These are phyloP conservation scores for Rhizophora apiculata DNA, from an alignment of 345 rosid genomes.

Conservation along the genomic window DNA sequence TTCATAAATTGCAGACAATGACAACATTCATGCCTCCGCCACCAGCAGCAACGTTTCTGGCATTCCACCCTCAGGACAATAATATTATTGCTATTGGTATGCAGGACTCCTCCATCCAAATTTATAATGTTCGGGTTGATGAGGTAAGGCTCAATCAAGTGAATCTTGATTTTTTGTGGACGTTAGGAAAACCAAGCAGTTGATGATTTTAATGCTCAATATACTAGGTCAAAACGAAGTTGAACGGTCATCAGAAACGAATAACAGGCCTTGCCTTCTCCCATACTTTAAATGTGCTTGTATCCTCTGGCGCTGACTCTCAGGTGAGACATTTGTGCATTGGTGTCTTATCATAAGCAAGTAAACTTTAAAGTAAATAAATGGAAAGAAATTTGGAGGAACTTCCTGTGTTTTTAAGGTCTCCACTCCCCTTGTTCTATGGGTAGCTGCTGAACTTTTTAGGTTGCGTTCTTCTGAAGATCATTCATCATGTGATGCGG, in stretches of 20 bases:
- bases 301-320: conserved; percentile 86
- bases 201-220: not conserved
- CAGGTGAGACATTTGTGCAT: conserved; percentile 45
- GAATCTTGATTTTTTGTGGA: conserved; percentile 13
- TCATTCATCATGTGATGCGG: not conserved
- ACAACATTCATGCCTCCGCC: conserved; percentile 82
- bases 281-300: conserved; percentile 56
- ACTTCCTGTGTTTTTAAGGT: not conserved
- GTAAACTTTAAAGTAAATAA: not conserved
- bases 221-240: conserved; percentile 61
- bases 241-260: conserved; percentile 78
- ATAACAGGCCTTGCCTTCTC: conserved; percentile 94
- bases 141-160: conserved; percentile 43
- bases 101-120: conserved; percentile 75
- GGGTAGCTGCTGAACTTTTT: not conserved
- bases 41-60: conserved; percentile 78
- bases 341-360: conserved; percentile 1
- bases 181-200: not conserved
- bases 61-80: conserved; percentile 73
- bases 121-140: conserved; percentile 56
- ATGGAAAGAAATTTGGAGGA: not conserved
- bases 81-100: conserved; percentile 78
- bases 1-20: conserved; percentile 50
- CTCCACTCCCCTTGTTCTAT: not conserved
- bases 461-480: not conserved